phyloP scores from a whole-genome alignment of 441 rosid genomes.

The Croton setiger region DNA sequence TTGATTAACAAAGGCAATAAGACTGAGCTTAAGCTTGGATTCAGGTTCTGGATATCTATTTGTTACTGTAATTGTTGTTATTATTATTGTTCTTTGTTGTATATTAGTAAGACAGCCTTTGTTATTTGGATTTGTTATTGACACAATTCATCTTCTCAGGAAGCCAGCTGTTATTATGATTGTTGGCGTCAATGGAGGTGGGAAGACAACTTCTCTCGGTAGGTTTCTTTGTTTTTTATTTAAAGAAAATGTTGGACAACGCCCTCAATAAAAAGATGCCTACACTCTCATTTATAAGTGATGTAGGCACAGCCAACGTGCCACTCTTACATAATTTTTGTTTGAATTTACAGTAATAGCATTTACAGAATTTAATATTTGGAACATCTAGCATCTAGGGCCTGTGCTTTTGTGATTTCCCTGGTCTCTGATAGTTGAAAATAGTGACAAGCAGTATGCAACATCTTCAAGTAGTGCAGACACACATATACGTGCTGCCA shows the following conservation, averaged over 20 bases:
- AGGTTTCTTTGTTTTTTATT: not conserved
- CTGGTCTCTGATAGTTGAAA: not conserved
- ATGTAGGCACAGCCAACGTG: not conserved
- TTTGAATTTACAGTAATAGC: not conserved
- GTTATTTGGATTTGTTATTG: conserved; percentile 5
- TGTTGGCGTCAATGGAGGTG: conserved; percentile 95
- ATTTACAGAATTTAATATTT: not conserved
- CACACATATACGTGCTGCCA: not conserved
- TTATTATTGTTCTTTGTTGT: not conserved
- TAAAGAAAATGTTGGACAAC: not conserved
- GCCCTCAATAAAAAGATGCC: not conserved
- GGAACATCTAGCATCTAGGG: not conserved
- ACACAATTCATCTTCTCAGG: conserved; percentile 37
- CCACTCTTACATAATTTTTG: not conserved
- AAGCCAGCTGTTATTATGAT: conserved; percentile 89
- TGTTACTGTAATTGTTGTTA: not conserved
- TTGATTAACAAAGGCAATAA: conserved; percentile 62
- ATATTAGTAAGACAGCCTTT: not conserved
- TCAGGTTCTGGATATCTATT: conserved; percentile 46
- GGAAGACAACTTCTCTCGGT: conserved; percentile 98
- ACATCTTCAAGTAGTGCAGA: not conserved
- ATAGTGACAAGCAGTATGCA: not conserved
- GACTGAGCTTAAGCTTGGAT: conserved; percentile 87
- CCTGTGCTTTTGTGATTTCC: not conserved
- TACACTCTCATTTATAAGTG: not conserved